Evolutionary conservation across 2,329 filamentous ascomycete genomes (phyloP).

Genomic region (Fusarium torulosum): DNA sequence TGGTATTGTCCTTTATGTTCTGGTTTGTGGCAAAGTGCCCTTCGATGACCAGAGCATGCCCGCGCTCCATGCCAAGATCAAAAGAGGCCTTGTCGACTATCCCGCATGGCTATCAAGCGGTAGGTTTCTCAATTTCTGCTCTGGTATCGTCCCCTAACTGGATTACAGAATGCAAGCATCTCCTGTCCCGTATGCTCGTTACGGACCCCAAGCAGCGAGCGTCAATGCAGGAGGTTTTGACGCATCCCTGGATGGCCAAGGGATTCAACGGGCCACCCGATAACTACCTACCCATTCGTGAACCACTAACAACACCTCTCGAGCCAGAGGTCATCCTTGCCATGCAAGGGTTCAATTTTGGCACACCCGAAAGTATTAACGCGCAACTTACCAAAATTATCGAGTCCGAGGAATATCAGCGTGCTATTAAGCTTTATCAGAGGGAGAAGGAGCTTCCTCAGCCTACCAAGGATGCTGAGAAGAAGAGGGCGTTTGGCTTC

Average conservation of each 20-base stretch:
- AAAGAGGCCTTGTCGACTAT: conserved; percentile 96
- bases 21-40: conserved; percentile 97
- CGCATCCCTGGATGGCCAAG: conserved; percentile 95
- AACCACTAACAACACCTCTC: conserved; percentile 86
- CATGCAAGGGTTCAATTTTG: conserved; percentile 99
- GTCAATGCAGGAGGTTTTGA: conserved; percentile 91
- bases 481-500: conserved; percentile 87
- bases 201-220: conserved; percentile 91
- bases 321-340: conserved; percentile 86
- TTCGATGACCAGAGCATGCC: conserved; percentile 99
- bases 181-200: conserved; percentile 95
- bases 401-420: conserved; percentile 93
- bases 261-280: conserved; percentile 89
- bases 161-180: conserved; percentile 84
- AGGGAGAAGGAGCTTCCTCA: conserved; percentile 73
- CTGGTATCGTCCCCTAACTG: conserved; percentile 52
- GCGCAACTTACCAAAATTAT: conserved; percentile 86
- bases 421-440: conserved; percentile 78
- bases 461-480: conserved; percentile 76
- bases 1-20: conserved; percentile 95
- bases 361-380: conserved; percentile 84
- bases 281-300: conserved; percentile 85
- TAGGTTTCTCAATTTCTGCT: conserved; percentile 59
- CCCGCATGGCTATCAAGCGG: conserved; percentile 91
- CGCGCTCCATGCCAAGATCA: conserved; percentile 97